Evolutionary conservation across 208 protist genomes (phyloP), one percentile per base, ranked within the genome.

Genomic region (Herpetomonas muscarum): DNA sequence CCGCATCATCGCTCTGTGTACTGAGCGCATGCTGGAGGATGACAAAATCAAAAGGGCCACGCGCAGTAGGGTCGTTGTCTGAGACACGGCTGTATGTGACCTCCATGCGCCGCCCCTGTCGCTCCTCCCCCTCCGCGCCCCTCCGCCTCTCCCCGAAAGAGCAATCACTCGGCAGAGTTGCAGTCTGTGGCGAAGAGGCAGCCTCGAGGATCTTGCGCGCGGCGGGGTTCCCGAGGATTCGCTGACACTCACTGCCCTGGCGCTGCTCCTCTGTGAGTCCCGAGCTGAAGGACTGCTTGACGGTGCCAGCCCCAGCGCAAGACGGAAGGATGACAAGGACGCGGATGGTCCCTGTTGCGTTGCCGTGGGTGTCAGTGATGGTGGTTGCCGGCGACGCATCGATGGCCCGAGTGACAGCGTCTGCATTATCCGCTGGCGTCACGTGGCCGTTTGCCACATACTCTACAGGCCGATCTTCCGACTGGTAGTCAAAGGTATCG

Each of bases 401-500:
- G 30, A 13, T 10, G 13, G 51, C 25, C 3, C 41, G 31, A 4
- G 37, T 26, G 15, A 74, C 58, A 13, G 21, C 39, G 25, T 49
- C 47, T 19, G 79, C 78, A 62, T 94, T 62, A 12, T 59, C 54
- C 45, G 64, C 65, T 17, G 90, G 90, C 17, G 42, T 25, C 32
- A 61, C 42, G 70, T 82, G 83, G 0, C 63, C 70, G 32, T 83
- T 39, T 10, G 41, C 41, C 17, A 42, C 64, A 62, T 87, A 96
- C 44, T 93, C 70, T n/a, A 94, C 64, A 19, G 29, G 51, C 13
- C 45, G 48, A 54, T 94, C 75, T 54, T 96, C 87, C 4, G 66
- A 74, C 50, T 96, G 90, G 68, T 94, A 96, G 55, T 96, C 90
- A 73, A 93, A 96, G 25, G 55, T 24, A 59, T 94, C 90, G 58